phyloP scores from a whole-genome alignment of 305 asterid genomes.

The Ilex paraguariensis region DNA sequence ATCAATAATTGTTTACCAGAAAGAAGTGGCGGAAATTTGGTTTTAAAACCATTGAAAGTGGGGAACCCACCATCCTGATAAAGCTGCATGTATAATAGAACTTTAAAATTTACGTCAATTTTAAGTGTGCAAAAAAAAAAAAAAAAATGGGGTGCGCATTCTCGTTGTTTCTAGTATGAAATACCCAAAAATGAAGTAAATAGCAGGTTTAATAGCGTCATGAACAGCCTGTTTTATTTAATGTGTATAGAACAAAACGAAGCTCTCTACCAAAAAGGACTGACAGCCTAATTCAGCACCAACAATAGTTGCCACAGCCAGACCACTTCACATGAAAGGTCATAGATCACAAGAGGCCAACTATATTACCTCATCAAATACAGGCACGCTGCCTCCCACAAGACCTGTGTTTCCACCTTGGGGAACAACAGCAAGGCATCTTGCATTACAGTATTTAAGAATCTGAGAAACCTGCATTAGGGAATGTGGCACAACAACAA shows the following conservation, averaged over 20 bases:
- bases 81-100: too few species aligned
- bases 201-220: too few species aligned
- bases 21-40: too few species aligned
- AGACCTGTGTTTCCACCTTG: constrained; percentile 99
- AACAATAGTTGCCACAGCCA: not conserved
- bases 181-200: too few species aligned
- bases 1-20: too few species aligned
- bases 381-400: constrained; percentile 99
- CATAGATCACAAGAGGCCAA: not conserved
- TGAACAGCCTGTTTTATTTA: not conserved
- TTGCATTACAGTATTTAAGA: constrained; percentile 81
- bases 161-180: too few species aligned
- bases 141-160: too few species aligned
- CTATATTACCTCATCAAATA: constrained; percentile 77
- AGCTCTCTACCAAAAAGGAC: not conserved
- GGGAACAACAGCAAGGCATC: constrained; percentile 93
- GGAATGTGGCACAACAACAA: not conserved
- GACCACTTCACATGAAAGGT: not conserved
- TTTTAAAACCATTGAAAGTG: too few species aligned
- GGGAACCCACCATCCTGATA: too few species aligned
- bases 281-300: not conserved
- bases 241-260: not conserved
- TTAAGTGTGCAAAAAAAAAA: too few species aligned
- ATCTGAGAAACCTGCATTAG: constrained; percentile 75
- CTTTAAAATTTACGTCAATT: too few species aligned